These are phyloP conservation scores for Rutstroemia sydowiana DNA, from an alignment of 2,329 filamentous ascomycete species.

Conservation along the genomic window DNA sequence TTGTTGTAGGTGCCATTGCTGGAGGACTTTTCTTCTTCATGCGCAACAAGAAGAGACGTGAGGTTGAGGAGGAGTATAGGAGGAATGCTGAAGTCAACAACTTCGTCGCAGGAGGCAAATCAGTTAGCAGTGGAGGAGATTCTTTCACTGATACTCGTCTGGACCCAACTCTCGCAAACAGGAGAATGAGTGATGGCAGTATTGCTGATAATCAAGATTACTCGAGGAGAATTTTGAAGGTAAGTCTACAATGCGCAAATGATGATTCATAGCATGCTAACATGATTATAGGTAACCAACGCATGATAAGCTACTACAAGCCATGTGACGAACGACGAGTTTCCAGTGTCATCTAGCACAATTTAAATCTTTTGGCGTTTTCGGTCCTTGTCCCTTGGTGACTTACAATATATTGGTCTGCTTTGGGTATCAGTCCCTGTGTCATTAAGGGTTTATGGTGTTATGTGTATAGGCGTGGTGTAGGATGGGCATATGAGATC, in stretches of 20 bases:
- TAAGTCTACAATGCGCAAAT: conserved; percentile 39
- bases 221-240: conserved; percentile 90
- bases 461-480: conserved; percentile 30
- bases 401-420: conserved; percentile 18
- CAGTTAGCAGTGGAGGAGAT: conserved; percentile 45
- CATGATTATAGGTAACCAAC: conserved; percentile 45
- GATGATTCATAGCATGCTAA: conserved; percentile 7
- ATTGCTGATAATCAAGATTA: conserved; percentile 98
- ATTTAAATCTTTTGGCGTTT: conserved; percentile 27
- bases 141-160: conserved; percentile 78
- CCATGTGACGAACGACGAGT: conserved; percentile 34
- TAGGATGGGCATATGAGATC: conserved; percentile 24
- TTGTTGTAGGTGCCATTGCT: conserved; percentile 57
- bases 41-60: conserved; percentile 66
- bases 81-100: conserved; percentile 72
- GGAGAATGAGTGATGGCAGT: conserved; percentile 86
- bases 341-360: conserved; percentile 26
- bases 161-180: conserved; percentile 71
- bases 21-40: conserved; percentile 68
- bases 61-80: conserved; percentile 78
- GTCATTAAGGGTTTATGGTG: conserved; percentile 24
- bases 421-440: conserved; percentile 17
- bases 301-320: conserved; percentile 37
- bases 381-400: conserved; percentile 20
- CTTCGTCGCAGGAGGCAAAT: conserved; percentile 61